Conservation (phyloP, 352 stramenopile genomes). For the Phytophthora europaea region DNA sequence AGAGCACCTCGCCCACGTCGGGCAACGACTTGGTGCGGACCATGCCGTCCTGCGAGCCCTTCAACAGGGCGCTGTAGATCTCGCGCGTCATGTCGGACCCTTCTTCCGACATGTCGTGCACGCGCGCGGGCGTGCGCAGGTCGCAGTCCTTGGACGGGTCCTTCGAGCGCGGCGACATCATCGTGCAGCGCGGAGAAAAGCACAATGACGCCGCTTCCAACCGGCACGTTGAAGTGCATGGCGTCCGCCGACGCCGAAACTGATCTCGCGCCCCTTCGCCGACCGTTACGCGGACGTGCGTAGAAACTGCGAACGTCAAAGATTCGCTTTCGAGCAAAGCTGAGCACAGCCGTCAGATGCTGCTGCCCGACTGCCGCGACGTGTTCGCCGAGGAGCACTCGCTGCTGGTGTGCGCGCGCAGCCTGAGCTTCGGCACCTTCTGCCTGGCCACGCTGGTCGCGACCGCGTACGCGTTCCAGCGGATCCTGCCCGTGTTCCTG, state of each 20-base stretch:
- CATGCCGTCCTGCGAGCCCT: slow-evolving; percentile 36
- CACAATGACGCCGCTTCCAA: background rate
- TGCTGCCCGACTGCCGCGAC: slow-evolving; percentile 68
- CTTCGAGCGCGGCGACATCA: slow-evolving; percentile 23
- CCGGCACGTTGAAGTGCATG: background rate
- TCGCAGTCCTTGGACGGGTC: slow-evolving; percentile 22
- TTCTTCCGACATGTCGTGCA: slow-evolving; percentile 59
- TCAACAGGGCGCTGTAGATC: slow-evolving; percentile 60
- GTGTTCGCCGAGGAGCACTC: slow-evolving; percentile 45
- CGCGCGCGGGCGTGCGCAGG: slow-evolving; percentile 33
- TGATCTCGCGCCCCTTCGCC: slow-evolving; percentile 9
- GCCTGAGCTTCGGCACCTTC: slow-evolving; percentile 66
- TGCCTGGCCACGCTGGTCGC: slow-evolving; percentile 64
- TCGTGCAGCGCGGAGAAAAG: slow-evolving; percentile 9
- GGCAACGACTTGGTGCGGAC: slow-evolving; percentile 52
- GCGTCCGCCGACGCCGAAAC: slow-evolving; percentile 3
- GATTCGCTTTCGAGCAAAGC: slow-evolving; percentile 8
- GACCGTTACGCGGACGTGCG: slow-evolving; percentile 7
- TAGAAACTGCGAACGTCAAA: slow-evolving; percentile 18
- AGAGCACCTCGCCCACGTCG: slow-evolving; percentile 54
- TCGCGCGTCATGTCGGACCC: slow-evolving; percentile 67
- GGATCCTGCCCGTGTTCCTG: slow-evolving; percentile 69
- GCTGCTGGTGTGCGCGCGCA: slow-evolving; percentile 67
- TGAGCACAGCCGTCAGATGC: slow-evolving; percentile 18
- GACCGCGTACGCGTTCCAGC: slow-evolving; percentile 52